Conservation (phyloP, 2,329 filamentous ascomycete genomes). For the Sporothrix pseudoabietina region DNA sequence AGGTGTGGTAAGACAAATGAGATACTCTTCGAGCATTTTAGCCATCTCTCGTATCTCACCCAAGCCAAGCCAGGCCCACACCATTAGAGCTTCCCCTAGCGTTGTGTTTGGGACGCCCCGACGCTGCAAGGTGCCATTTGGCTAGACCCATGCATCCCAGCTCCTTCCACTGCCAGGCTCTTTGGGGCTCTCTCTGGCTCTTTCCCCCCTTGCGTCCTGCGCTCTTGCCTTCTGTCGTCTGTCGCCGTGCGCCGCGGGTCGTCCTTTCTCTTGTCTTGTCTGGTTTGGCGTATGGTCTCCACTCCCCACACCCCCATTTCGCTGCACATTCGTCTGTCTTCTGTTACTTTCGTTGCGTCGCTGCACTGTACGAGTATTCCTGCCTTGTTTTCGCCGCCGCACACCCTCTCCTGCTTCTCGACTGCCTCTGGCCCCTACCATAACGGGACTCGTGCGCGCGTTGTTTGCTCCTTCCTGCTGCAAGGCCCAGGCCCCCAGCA, state of each 20-base stretch:
- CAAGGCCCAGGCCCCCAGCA: neutral
- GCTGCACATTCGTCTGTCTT: neutral
- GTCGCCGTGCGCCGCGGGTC: slow-evolving; percentile 4
- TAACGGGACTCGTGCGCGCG: slow-evolving; percentile 1
- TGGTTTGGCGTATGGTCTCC: neutral
- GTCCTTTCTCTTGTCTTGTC: slow-evolving; percentile 36
- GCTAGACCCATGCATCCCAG: slow-evolving; percentile 27
- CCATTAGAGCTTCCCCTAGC: slow-evolving; percentile 28
- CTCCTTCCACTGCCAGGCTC: neutral
- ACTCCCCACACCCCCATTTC: slow-evolving; percentile 24
- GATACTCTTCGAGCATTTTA: neutral
- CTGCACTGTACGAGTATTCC: neutral
- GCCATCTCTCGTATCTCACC: slow-evolving; percentile 22
- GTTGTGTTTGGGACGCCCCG: slow-evolving; percentile 31
- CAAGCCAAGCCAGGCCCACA: slow-evolving; percentile 25
- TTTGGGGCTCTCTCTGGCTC: neutral
- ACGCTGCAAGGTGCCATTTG: slow-evolving; percentile 15
- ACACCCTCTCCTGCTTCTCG: neutral
- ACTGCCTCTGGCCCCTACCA: neutral
- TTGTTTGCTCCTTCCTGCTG: slow-evolving; percentile 13
- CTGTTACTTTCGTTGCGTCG: slow-evolving; percentile 4
- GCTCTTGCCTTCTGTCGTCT: slow-evolving; percentile 31
- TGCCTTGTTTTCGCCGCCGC: slow-evolving; percentile 23
- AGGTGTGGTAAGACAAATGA: slow-evolving; percentile 5
- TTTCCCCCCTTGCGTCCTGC: slow-evolving; percentile 33